A percentile compares a stretch with the other conserved stretches of the same genome.
phyloP scores from a whole-genome alignment of 306 rosid species.

The Dryas alaskensis region DNA sequence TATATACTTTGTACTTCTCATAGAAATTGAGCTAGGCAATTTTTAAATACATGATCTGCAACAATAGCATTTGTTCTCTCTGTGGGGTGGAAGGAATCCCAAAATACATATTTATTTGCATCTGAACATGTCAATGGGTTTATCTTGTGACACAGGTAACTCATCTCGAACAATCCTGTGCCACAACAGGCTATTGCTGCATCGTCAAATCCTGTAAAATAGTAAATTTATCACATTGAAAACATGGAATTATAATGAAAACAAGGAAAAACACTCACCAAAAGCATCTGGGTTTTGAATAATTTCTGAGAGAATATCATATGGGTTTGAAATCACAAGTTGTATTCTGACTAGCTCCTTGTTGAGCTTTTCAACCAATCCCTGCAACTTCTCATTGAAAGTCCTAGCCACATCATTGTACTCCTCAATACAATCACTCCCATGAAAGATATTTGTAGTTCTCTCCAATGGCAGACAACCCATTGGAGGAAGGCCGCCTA shows the following conservation, averaged over 20 bases:
- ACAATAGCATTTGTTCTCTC: constrained; percentile 46
- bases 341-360: constrained; percentile 27
- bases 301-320: constrained; percentile 37
- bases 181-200: constrained; percentile 47
- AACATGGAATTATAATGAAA: background rate
- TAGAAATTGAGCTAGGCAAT: constrained; percentile 34
- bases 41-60: constrained; percentile 37
- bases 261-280: constrained; percentile 27
- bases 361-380: constrained; percentile 29
- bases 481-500: constrained; percentile 60
- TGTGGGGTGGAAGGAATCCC: constrained; percentile 64
- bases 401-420: constrained; percentile 39
- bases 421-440: constrained; percentile 35
- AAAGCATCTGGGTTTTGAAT: constrained; percentile 38
- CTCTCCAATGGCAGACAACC: constrained; percentile 67
- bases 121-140: constrained; percentile 50
- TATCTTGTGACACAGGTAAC: constrained; percentile 37
- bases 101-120: constrained; percentile 52
- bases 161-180: constrained; percentile 45
- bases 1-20: background rate
- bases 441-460: constrained; percentile 27
- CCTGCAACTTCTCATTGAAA: constrained; percentile 47
- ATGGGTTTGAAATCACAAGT: constrained; percentile 42
- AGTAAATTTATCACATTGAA: background rate
- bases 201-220: constrained; percentile 42